These are phyloP conservation scores for Leptographium radiaticola DNA, from an alignment of 2,329 filamentous ascomycete genomes.

Conservation along the genomic window DNA sequence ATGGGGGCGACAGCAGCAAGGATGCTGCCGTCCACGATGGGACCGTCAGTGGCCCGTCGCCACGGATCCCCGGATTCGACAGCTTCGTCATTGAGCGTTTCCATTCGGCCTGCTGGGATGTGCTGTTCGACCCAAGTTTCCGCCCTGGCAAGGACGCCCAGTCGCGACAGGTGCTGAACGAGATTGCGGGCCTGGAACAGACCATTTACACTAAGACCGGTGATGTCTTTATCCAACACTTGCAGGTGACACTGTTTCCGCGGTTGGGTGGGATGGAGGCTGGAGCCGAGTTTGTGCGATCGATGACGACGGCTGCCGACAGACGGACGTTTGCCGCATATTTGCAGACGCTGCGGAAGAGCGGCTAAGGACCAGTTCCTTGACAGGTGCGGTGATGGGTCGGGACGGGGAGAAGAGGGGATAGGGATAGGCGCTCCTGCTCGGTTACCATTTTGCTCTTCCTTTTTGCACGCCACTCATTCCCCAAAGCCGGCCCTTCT, in stretches of 20 bases:
- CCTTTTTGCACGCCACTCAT: neutral
- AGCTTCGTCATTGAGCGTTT: constrained; percentile 81
- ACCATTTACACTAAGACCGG: constrained; percentile 86
- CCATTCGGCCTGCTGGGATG: constrained; percentile 80
- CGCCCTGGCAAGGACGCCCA: constrained; percentile 71
- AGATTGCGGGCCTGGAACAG: constrained; percentile 79
- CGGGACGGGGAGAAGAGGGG: too few relatives aligned
- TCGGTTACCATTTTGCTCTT: neutral
- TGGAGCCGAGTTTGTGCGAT: constrained; percentile 44
- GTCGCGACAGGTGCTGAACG: constrained; percentile 72
- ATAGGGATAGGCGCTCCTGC: neutral
- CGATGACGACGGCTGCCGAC: constrained; percentile 44
- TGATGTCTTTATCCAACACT: constrained; percentile 58
- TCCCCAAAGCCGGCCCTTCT: neutral
- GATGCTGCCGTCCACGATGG: neutral
- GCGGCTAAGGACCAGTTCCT: constrained; percentile 4
- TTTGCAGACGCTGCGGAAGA: constrained; percentile 43
- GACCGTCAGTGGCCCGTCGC: constrained; percentile 27
- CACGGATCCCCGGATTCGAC: constrained; percentile 75
- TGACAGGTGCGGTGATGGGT: too few relatives aligned
- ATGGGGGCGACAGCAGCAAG: neutral
- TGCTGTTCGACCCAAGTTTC: constrained; percentile 68
- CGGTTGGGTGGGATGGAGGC: constrained; percentile 44
- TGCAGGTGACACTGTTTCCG: constrained; percentile 51
- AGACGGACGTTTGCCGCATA: constrained; percentile 52